Percentiles rank a stretch among this genome's conserved stretches.
Evolutionary conservation across 1,284 basidiomycete genomes (phyloP).

Genomic region (Ustilago bromivora): DNA sequence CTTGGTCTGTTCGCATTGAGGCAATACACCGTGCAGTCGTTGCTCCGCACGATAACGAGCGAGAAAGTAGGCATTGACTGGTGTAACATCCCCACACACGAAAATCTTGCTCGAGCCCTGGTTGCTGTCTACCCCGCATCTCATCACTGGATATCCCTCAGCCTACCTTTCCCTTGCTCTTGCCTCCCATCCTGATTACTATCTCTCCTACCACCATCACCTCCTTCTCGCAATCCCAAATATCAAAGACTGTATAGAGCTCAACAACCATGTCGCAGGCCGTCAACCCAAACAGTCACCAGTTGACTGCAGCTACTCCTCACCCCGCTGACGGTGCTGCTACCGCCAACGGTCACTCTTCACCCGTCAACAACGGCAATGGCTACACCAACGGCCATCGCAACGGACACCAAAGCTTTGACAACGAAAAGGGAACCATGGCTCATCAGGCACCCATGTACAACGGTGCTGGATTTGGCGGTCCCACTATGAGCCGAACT

Average conservation of each 20-base stretch:
- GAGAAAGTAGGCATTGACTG: too few species aligned
- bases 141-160: neutral
- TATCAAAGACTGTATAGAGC: neutral
- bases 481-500: slow-evolving; percentile 22
- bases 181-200: neutral
- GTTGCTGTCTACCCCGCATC: neutral
- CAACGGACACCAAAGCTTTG: slow-evolving; percentile 20
- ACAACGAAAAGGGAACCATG: slow-evolving; percentile 24
- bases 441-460: slow-evolving; percentile 43
- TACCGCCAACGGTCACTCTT: slow-evolving; percentile 4
- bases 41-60: too few species aligned
- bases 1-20: neutral
- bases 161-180: neutral
- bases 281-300: slow-evolving; percentile 21
- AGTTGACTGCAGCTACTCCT: slow-evolving; percentile 30
- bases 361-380: slow-evolving; percentile 9
- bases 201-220: slow-evolving; percentile 10
- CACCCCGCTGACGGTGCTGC: neutral
- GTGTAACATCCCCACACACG: neutral
- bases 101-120: neutral
- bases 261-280: slow-evolving; percentile 22
- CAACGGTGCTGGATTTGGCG: slow-evolving; percentile 23
- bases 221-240: neutral
- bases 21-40: too few species aligned
- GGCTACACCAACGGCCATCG: slow-evolving; percentile 9